Evolutionary conservation across 345 rosid species (phyloP).

Genomic region (Hypericum perforatum): DNA sequence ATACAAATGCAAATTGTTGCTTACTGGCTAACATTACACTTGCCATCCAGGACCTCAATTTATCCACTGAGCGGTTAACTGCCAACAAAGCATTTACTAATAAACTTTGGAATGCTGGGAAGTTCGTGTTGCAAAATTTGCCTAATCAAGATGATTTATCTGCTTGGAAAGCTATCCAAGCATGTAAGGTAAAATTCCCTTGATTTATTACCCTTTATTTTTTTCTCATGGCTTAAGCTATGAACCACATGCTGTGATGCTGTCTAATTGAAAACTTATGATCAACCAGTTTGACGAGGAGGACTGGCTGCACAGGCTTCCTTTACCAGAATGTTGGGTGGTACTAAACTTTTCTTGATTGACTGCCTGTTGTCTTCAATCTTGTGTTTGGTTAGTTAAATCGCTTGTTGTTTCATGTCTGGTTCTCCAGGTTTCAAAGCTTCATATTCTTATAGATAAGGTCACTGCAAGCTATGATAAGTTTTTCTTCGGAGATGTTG

Average conservation of each 20-base stretch:
- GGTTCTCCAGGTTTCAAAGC: conserved; percentile 89
- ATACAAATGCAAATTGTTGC: conserved; percentile 11
- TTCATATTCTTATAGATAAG: conserved; percentile 68
- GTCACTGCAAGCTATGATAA: conserved; percentile 83
- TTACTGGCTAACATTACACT: conserved; percentile 14
- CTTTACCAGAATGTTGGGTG: conserved; percentile 94
- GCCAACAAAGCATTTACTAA: conserved; percentile 94
- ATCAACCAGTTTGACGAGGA: conserved; percentile 57
- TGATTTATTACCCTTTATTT: no score
- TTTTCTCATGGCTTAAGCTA: no score
- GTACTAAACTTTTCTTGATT: conserved; percentile 30
- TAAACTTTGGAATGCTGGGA: conserved; percentile 98
- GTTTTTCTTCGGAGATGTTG: conserved; percentile 83
- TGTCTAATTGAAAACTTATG: no score
- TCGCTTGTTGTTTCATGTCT: conserved; percentile 19
- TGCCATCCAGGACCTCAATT: conserved; percentile 68
- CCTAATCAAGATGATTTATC: conserved; percentile 55
- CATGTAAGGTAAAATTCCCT: conserved; percentile 35
- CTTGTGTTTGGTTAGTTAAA: neutral
- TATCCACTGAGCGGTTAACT: conserved; percentile 86
- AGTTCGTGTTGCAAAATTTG: conserved; percentile 80
- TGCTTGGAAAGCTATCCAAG: conserved; percentile 63
- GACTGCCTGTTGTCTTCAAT: neutral
- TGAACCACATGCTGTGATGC: no score
- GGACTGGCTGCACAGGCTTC: conserved; percentile 47